A percentile compares a stretch with the other conserved stretches of the same genome.
Conservation (phyloP, 768 basidiomycete genomes). For the Porpolomopsis calyptriformis region DNA sequence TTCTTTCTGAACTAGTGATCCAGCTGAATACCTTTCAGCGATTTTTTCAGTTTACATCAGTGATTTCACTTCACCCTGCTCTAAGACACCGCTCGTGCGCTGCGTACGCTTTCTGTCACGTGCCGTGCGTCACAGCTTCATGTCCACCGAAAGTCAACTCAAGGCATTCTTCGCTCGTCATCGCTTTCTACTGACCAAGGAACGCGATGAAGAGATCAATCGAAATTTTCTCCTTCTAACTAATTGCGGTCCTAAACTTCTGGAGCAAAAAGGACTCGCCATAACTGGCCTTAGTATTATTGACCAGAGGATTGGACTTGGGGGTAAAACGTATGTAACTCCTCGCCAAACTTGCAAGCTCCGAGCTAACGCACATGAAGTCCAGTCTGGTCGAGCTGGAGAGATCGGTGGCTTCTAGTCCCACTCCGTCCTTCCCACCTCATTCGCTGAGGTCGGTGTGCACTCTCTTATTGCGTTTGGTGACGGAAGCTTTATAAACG, state of each 20-base stretch:
- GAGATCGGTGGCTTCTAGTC: conserved; percentile 71
- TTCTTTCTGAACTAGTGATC: too few relatives aligned
- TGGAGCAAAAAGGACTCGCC: conserved; percentile 84
- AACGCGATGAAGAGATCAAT: conserved; percentile 79
- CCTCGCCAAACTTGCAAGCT: conserved; percentile 1
- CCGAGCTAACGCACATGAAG: conserved; percentile 23
- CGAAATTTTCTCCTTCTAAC: conserved; percentile 69
- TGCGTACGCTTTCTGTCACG: too few relatives aligned
- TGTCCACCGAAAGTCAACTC: conserved; percentile 29
- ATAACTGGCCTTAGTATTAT: conserved; percentile 62
- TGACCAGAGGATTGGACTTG: conserved; percentile 72
- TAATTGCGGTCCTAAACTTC: conserved; percentile 69
- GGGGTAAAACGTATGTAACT: conserved; percentile 72
- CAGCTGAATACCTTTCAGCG: too few relatives aligned
- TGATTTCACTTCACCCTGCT: too few relatives aligned
- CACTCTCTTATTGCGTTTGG: neutral
- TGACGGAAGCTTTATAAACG: neutral
- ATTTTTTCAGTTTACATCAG: too few relatives aligned
- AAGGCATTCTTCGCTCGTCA: conserved; percentile 59
- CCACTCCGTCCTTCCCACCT: conserved; percentile 62
- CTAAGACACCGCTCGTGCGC: too few relatives aligned
- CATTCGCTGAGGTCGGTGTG: conserved; percentile 65
- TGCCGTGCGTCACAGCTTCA: too few relatives aligned
- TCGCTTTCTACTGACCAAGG: conserved; percentile 50
- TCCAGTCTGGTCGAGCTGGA: conserved; percentile 78